Evolutionary conservation across 225 moss, liverwort and hornwort species (phyloP).

Genomic region (Physcomitrellopsis africana): DNA sequence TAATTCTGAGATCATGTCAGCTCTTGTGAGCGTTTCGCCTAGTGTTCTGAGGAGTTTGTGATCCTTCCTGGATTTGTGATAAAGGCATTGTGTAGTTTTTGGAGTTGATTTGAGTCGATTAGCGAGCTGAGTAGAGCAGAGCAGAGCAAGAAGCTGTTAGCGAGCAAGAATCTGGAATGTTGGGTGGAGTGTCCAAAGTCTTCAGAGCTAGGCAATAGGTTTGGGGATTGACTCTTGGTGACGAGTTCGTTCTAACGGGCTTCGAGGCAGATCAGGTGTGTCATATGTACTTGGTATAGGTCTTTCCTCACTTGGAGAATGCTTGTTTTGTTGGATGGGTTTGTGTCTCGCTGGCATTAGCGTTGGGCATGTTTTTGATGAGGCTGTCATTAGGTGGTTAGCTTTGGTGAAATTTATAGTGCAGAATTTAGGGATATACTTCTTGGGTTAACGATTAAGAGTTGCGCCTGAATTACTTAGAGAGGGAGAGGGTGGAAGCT

Average conservation of each 20-base stretch:
- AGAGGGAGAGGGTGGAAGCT: neutral
- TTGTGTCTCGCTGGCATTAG: neutral
- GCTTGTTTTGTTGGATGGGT: conserved; percentile 12
- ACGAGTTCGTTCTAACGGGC: conserved; percentile 8
- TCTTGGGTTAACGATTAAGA: neutral
- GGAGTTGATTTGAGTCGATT: too few relatives aligned
- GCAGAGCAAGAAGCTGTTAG: too few relatives aligned
- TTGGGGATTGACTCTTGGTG: neutral
- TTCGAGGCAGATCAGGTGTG: conserved; percentile 2
- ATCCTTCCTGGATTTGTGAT: too few relatives aligned
- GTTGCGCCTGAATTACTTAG: neutral
- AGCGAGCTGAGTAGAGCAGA: too few relatives aligned
- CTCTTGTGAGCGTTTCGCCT: too few relatives aligned
- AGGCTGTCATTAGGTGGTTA: neutral
- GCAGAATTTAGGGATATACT: neutral
- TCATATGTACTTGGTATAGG: neutral
- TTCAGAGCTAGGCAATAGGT: conserved; percentile 12
- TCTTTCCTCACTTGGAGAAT: neutral
- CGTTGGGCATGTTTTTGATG: neutral
- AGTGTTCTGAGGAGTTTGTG: too few relatives aligned
- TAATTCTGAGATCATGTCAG: too few relatives aligned
- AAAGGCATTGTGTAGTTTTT: too few relatives aligned
- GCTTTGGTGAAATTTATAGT: neutral
- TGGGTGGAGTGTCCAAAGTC: conserved; percentile 29
- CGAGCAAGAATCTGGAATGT: conserved; percentile 26